A percentile compares a stretch with the other conserved stretches of the same genome.
phyloP scores from a whole-genome alignment of 169 alveolate genomes.

The Plasmodium gonderi region DNA sequence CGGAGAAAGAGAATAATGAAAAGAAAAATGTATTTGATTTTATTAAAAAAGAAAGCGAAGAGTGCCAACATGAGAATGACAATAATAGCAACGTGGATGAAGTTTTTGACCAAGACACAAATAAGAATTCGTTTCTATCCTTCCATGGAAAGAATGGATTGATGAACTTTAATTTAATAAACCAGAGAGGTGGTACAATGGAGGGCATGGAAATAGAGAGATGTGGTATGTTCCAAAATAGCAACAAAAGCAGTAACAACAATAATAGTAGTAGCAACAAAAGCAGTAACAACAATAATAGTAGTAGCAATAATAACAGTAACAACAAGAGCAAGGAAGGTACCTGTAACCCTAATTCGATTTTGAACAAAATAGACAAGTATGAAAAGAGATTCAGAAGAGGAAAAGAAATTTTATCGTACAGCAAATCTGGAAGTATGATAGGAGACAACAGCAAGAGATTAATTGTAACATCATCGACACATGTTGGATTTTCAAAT shows the following conservation, averaged over 20 bases:
- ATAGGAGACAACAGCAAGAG: neutral
- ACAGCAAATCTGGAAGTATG: neutral
- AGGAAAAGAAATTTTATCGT: constrained; percentile 6
- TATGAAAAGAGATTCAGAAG: neutral
- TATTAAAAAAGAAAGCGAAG: no score
- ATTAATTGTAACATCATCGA: neutral
- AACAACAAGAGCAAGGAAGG: neutral
- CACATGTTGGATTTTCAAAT: neutral
- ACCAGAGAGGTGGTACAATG: no score
- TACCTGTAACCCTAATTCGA: neutral
- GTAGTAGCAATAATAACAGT: neutral
- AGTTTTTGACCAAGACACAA: no score
- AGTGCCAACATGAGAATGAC: no score
- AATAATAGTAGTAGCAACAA: no score
- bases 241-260: no score
- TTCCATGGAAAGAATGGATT: no score
- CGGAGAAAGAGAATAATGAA: neutral
- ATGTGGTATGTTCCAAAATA: no score
- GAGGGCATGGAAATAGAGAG: no score
- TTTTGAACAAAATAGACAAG: neutral
- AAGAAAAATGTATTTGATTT: neutral
- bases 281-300: neutral
- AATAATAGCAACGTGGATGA: no score
- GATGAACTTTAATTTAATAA: no score
- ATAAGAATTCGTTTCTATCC: no score